phyloP scores from a whole-genome alignment of 805 yeast genomes.

The Ogataea paraovalis region DNA sequence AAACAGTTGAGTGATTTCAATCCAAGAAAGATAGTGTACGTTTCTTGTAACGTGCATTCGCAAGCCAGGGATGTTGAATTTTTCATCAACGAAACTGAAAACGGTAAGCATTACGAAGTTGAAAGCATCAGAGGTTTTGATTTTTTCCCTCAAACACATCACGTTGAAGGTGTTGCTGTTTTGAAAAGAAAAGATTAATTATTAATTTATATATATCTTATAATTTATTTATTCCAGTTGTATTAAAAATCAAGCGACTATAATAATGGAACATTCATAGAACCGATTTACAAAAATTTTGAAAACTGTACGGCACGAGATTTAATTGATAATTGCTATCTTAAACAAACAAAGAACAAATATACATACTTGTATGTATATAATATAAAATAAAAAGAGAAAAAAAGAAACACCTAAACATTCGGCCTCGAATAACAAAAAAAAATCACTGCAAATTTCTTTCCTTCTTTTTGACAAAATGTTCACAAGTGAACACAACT shows the following conservation, averaged over 20 bases:
- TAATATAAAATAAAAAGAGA: neutral
- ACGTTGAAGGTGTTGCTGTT: slow-evolving; percentile 53
- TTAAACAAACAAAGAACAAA: neutral
- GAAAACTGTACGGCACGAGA: neutral
- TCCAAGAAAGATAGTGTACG: slow-evolving; percentile 88
- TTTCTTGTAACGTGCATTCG: slow-evolving; percentile 95
- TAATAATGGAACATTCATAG: too few relatives aligned
- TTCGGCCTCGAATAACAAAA: neutral
- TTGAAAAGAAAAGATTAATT: slow-evolving; percentile 20
- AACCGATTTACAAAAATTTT: too few relatives aligned
- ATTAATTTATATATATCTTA: neutral
- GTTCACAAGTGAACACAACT: too few relatives aligned
- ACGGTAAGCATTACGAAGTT: slow-evolving; percentile 61
- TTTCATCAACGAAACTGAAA: slow-evolving; percentile 62
- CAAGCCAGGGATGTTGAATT: slow-evolving; percentile 93
- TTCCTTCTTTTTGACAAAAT: too few relatives aligned
- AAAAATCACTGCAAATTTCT: neutral
- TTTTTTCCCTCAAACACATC: slow-evolving; percentile 72
- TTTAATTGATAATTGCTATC: neutral
- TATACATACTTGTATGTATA: neutral
- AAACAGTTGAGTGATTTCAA: slow-evolving; percentile 78
- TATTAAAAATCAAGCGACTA: neutral
- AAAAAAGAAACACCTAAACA: neutral
- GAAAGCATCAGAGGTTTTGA: slow-evolving; percentile 92
- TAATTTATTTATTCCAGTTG: neutral